Conservation (phyloP, 2,329 filamentous ascomycete genomes). For the Alternaria angustiovoidea region DNA sequence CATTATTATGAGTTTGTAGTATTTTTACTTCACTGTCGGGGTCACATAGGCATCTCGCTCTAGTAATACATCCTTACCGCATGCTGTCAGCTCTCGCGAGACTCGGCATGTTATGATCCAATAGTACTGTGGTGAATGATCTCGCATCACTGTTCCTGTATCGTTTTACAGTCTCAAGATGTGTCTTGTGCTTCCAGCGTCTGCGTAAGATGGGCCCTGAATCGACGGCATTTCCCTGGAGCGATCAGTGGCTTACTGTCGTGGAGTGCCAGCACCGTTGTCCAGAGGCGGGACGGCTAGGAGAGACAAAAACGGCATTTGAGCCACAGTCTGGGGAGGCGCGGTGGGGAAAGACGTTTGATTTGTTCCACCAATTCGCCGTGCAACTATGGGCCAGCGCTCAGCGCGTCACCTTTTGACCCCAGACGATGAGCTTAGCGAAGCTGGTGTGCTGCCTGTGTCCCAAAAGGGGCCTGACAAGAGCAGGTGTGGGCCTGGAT, state of each 20-base stretch:
- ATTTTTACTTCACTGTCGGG: conserved; percentile 1
- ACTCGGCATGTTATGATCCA: background rate
- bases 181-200: conserved; percentile 3
- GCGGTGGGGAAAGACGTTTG: conserved; percentile 15
- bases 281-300: conserved; percentile 18
- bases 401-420: conserved; percentile 15
- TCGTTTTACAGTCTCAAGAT: conserved; percentile 6
- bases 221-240: background rate
- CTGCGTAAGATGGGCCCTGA: background rate
- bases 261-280: conserved; percentile 33
- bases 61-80: conserved; percentile 24
- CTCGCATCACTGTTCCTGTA: conserved; percentile 2
- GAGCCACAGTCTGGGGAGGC: conserved; percentile 25
- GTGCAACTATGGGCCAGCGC: conserved; percentile 27
- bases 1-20: conserved; percentile 12
- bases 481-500: conserved; percentile 11
- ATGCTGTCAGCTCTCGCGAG: conserved; percentile 4
- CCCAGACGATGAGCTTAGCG: conserved; percentile 16
- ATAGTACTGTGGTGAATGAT: background rate
- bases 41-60: conserved; percentile 2
- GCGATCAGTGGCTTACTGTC: conserved; percentile 28
- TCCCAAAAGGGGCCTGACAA: conserved; percentile 29
- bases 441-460: conserved; percentile 24
- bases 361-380: conserved; percentile 31
- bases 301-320: conserved; percentile 28